These are phyloP conservation scores for Fusarium xylarioides DNA, from an alignment of 2,329 filamentous ascomycete species.

Conservation along the genomic window DNA sequence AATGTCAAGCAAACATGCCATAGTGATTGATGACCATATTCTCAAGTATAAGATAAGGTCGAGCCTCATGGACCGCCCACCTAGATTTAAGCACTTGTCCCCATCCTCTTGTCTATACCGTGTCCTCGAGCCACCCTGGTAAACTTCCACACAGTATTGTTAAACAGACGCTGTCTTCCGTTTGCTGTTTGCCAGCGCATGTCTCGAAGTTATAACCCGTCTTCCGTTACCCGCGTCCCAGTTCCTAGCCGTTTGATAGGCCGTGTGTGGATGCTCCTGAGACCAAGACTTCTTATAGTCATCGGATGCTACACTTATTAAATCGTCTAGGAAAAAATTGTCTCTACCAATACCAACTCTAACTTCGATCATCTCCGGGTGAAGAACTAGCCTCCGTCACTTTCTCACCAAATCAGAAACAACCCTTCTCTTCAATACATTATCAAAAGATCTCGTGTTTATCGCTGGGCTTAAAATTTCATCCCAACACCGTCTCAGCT, in stretches of 20 bases:
- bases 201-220: constrained; percentile 27
- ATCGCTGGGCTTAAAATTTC: neutral
- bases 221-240: constrained; percentile 31
- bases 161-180: neutral
- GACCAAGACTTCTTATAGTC: constrained; percentile 3
- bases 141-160: neutral
- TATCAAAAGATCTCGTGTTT: neutral
- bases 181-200: constrained; percentile 27
- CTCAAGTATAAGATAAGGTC: neutral
- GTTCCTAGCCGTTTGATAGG: constrained; percentile 15
- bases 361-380: neutral
- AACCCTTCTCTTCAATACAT: neutral
- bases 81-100: neutral
- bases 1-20: constrained; percentile 6
- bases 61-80: neutral
- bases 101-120: neutral
- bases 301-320: neutral
- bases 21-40: neutral
- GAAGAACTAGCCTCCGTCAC: neutral
- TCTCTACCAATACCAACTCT: neutral
- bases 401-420: neutral
- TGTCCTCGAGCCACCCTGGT: neutral
- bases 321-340: neutral
- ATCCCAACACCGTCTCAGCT: neutral
- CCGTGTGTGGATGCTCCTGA: neutral